Evolutionary conservation across 805 yeast species (phyloP).

Genomic region (Lipomyces japonicus): DNA sequence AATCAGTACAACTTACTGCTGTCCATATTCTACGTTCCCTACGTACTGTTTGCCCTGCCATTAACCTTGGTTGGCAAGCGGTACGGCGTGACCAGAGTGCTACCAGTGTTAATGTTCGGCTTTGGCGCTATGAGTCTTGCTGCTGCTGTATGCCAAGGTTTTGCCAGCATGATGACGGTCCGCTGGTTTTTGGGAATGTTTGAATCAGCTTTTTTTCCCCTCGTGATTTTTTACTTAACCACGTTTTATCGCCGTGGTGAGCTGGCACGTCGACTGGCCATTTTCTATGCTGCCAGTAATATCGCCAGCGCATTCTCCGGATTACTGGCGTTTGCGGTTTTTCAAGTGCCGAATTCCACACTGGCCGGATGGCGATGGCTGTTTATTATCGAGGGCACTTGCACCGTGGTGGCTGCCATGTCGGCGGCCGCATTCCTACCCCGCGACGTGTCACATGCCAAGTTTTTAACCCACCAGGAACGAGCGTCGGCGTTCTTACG

Average conservation of each 20-base stretch:
- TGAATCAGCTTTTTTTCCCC: conserved; percentile 47
- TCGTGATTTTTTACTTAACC: conserved; percentile 42
- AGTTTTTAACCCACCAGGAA: conserved; percentile 44
- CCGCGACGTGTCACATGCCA: conserved; percentile 39
- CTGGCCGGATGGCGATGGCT: conserved; percentile 50
- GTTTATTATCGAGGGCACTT: conserved; percentile 46
- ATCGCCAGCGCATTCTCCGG: conserved; percentile 60
- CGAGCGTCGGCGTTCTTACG: conserved; percentile 41
- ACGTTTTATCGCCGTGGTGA: conserved; percentile 49
- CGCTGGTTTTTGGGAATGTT: conserved; percentile 51
- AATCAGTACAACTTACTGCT: conserved; percentile 47
- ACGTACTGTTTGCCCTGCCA: conserved; percentile 47
- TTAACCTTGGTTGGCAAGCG: conserved; percentile 42
- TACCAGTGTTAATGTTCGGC: conserved; percentile 45
- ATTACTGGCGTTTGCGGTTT: conserved; percentile 50
- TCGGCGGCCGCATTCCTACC: conserved; percentile 41
- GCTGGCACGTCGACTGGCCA: conserved; percentile 47
- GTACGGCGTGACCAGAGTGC: conserved; percentile 45
- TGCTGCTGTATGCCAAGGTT: conserved; percentile 43
- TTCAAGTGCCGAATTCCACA: conserved; percentile 41
- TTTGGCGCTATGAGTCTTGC: conserved; percentile 46
- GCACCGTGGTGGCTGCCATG: conserved; percentile 36
- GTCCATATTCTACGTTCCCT: conserved; percentile 47
- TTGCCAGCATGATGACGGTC: conserved; percentile 45
- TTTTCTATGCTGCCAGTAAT: conserved; percentile 51